A percentile compares a stretch with the other conserved stretches of the same genome.
Evolutionary conservation across 2,329 filamentous ascomycete species (phyloP).

Genomic region (Aphanoascus verrucosus): DNA sequence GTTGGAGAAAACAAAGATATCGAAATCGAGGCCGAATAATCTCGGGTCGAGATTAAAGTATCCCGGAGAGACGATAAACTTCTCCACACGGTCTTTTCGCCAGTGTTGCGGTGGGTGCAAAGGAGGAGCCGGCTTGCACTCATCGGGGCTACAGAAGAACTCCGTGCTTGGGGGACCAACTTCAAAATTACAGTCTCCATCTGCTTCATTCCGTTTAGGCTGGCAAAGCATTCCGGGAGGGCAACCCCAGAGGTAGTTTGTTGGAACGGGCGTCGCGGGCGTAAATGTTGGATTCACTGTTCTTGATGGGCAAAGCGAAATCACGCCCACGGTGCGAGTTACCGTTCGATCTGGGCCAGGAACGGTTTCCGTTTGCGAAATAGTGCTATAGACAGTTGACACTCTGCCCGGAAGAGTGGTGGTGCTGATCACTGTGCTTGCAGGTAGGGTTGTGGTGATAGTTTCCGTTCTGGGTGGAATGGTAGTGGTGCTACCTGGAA

Average conservation of each 20-base stretch:
- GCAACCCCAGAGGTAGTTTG: constrained; percentile 32
- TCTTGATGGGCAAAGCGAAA: constrained; percentile 25
- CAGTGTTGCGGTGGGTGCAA: constrained; percentile 22
- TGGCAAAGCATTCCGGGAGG: constrained; percentile 35
- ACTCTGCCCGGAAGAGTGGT: constrained; percentile 15
- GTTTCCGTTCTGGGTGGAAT: constrained; percentile 13
- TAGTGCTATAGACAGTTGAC: constrained; percentile 11
- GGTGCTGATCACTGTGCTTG: constrained; percentile 15
- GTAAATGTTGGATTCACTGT: constrained; percentile 26
- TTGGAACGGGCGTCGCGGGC: constrained; percentile 20
- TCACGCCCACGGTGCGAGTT: constrained; percentile 4
- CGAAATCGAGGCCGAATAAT: constrained; percentile 52
- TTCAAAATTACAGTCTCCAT: constrained; percentile 32
- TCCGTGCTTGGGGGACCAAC: constrained; percentile 30
- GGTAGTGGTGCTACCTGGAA: constrained; percentile 13
- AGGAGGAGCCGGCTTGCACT: constrained; percentile 30
- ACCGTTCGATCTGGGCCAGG: constrained; percentile 7
- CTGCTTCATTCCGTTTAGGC: constrained; percentile 22
- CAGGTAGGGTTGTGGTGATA: constrained; percentile 16
- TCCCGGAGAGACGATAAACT: constrained; percentile 43
- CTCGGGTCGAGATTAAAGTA: constrained; percentile 57
- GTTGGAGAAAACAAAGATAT: constrained; percentile 44
- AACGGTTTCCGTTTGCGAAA: constrained; percentile 15
- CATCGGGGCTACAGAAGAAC: constrained; percentile 32
- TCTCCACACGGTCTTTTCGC: constrained; percentile 25